Conservation (phyloP, 345 rosid genomes). For the Citrus unshiu region DNA sequence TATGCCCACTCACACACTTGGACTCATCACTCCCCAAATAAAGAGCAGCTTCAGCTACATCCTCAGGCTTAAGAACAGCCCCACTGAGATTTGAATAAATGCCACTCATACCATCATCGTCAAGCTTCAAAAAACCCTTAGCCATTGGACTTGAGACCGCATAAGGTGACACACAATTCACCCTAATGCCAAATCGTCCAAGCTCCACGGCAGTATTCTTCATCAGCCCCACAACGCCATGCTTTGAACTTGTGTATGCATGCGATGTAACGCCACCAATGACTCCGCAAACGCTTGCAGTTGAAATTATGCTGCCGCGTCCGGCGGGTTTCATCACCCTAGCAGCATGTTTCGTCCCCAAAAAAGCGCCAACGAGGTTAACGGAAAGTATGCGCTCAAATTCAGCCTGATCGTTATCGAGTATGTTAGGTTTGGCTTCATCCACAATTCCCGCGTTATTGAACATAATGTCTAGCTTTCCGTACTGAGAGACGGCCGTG, state of each 20-base stretch:
- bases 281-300: background rate
- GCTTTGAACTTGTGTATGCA: slow-evolving; percentile 11
- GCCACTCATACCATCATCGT: background rate
- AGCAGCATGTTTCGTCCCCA: slow-evolving; percentile 35
- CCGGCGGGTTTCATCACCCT: slow-evolving; percentile 26
- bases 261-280: slow-evolving; percentile 3
- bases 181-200: slow-evolving; percentile 13
- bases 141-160: background rate
- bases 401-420: slow-evolving; percentile 1
- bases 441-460: slow-evolving; percentile 22
- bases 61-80: background rate
- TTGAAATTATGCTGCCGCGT: slow-evolving; percentile 11
- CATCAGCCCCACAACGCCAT: background rate
- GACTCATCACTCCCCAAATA: slow-evolving; percentile 15
- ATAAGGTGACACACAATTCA: slow-evolving; percentile 20
- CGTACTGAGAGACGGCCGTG: slow-evolving; percentile 5
- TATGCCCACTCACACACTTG: slow-evolving; percentile 12
- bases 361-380: slow-evolving; percentile 17
- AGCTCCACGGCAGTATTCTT: slow-evolving; percentile 14
- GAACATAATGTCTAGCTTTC: slow-evolving; percentile 36
- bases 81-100: background rate
- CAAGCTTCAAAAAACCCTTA: background rate
- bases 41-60: slow-evolving; percentile 13
- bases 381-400: slow-evolving; percentile 9
- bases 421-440: background rate